phyloP scores from a whole-genome alignment of 768 basidiomycete genomes.

The Kondoa malvinella region DNA sequence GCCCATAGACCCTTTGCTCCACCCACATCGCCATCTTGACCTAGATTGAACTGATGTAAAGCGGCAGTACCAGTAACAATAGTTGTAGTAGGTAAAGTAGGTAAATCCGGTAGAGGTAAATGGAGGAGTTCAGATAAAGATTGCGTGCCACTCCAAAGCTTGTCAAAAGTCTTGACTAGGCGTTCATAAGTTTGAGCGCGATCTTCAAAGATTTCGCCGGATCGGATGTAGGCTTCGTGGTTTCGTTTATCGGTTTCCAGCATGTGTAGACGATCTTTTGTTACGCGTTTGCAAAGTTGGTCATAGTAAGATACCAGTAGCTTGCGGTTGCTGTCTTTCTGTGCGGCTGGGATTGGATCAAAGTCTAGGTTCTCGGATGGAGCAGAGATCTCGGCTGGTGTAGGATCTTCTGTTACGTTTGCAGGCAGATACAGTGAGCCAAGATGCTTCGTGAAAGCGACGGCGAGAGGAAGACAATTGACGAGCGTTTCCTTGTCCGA shows the following conservation, averaged over 20 bases:
- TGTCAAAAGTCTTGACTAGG: constrained; percentile 92
- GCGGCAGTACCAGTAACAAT: constrained; percentile 31
- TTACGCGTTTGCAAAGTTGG: constrained; percentile 71
- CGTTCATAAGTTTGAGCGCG: constrained; percentile 97
- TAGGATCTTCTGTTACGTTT: background rate
- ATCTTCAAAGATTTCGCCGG: constrained; percentile 97
- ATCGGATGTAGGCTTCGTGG: constrained; percentile 97
- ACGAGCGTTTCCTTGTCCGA: constrained; percentile 26
- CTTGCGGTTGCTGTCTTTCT: constrained; percentile 71
- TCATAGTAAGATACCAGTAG: constrained; percentile 92
- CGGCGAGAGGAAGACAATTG: constrained; percentile 57
- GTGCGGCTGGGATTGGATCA: constrained; percentile 67
- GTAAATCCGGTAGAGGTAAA: constrained; percentile 62
- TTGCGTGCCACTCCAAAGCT: constrained; percentile 71
- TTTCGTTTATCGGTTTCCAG: constrained; percentile 95
- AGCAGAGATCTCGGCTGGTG: constrained; percentile 9
- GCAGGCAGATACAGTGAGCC: constrained; percentile 49
- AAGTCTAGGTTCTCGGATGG: constrained; percentile 33
- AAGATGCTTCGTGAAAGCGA: constrained; percentile 87
- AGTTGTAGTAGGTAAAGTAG: constrained; percentile 46
- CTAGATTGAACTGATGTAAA: constrained; percentile 21
- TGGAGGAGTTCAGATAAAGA: constrained; percentile 85
- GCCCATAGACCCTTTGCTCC: constrained; percentile 75
- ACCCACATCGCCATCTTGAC: constrained; percentile 41
- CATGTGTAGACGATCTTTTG: constrained; percentile 80